phyloP scores from a whole-genome alignment of 2,329 filamentous ascomycete genomes.

The Penicillium vulpinum region DNA sequence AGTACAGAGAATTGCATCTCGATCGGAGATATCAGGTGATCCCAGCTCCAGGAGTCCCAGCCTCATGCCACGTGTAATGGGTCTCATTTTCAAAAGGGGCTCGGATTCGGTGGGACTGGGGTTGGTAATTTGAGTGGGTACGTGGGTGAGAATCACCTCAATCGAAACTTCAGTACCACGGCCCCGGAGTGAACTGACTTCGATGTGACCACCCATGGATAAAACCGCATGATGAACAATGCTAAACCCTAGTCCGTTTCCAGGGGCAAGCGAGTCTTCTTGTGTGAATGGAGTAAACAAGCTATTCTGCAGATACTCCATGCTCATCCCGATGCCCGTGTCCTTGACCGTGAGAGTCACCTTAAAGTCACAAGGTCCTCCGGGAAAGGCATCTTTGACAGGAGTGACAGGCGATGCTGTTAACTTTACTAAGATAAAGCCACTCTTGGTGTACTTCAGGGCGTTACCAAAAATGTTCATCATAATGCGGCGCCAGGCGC shows the following conservation, averaged over 20 bases:
- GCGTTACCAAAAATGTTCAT: slow-evolving; percentile 54
- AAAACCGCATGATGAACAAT: slow-evolving; percentile 51
- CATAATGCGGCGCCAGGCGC: slow-evolving; percentile 49
- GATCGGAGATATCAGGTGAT: not conserved
- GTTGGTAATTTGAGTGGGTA: not conserved
- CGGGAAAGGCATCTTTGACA: not conserved
- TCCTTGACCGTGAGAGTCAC: slow-evolving; percentile 29
- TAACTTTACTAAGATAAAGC: slow-evolving; percentile 35
- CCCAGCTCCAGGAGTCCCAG: not conserved
- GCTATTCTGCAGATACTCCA: slow-evolving; percentile 19
- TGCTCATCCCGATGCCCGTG: slow-evolving; percentile 32
- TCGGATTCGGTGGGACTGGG: not conserved
- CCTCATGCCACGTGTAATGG: not conserved
- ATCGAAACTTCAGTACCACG: slow-evolving; percentile 3
- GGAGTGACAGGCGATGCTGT: not conserved
- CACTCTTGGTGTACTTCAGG: slow-evolving; percentile 49
- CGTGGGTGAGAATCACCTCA: not conserved
- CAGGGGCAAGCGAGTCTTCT: slow-evolving; percentile 20
- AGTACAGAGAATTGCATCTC: not conserved
- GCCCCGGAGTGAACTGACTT: slow-evolving; percentile 15
- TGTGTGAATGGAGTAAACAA: slow-evolving; percentile 24
- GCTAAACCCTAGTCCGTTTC: slow-evolving; percentile 43
- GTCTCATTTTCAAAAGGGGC: not conserved
- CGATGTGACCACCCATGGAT: slow-evolving; percentile 29
- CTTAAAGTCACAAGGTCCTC: slow-evolving; percentile 24